Conservation (phyloP, 805 yeast species). For the Ogataea trehalophila region DNA sequence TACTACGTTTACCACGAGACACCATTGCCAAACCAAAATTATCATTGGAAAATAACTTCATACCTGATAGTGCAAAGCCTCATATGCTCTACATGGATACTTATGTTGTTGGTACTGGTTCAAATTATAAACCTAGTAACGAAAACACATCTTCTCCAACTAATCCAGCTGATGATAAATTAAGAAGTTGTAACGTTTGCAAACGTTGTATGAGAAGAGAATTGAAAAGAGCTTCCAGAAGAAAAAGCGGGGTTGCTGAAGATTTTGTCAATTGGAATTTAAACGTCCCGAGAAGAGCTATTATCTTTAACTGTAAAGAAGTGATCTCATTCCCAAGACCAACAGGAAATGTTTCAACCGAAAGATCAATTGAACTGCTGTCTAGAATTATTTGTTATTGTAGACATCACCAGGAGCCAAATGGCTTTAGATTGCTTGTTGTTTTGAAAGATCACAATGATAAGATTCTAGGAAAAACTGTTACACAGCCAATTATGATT, state of each 20-base stretch:
- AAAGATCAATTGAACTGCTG: conserved; percentile 42
- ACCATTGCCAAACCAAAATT: conserved; percentile 83
- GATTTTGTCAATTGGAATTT: conserved; percentile 78
- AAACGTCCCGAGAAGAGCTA: conserved; percentile 69
- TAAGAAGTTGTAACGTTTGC: conserved; percentile 67
- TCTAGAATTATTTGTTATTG: conserved; percentile 93
- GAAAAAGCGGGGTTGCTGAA: conserved; percentile 73
- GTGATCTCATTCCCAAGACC: conserved; percentile 69
- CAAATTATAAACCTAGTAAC: conserved; percentile 14
- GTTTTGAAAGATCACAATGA: conserved; percentile 59
- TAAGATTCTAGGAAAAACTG: conserved; percentile 62
- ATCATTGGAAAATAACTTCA: conserved; percentile 48
- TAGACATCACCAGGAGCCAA: conserved; percentile 87
- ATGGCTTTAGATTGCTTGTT: conserved; percentile 74
- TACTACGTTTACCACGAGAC: conserved; percentile 80
- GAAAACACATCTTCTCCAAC: conserved; percentile 1
- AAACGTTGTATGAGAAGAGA: conserved; percentile 87
- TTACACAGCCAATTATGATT: conserved; percentile 76
- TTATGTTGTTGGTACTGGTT: conserved; percentile 49
- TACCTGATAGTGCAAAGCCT: conserved; percentile 45
- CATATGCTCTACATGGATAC: conserved; percentile 69
- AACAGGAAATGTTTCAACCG: conserved; percentile 26
- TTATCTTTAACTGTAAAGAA: conserved; percentile 89
- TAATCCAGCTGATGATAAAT: conserved; percentile 6
- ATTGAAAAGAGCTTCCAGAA: conserved; percentile 87